These are phyloP conservation scores for Tetracladium marchalianum DNA, from an alignment of 495 filamentous ascomycete genomes.

Conservation along the genomic window DNA sequence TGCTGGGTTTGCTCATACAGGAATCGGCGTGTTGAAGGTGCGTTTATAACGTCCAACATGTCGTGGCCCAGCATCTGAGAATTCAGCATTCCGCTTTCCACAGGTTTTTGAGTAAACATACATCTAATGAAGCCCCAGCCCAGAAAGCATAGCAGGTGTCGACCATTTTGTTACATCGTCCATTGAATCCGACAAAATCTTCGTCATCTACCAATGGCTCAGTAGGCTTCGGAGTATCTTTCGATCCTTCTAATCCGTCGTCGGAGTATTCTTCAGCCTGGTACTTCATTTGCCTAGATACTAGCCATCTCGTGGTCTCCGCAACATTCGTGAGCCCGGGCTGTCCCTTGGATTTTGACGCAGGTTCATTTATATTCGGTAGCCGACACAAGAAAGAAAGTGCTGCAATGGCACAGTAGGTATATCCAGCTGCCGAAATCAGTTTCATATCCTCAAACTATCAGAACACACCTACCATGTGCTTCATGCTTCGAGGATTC, in stretches of 20 bases:
- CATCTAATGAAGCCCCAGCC: slow-evolving; percentile 61
- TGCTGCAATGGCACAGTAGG: slow-evolving; percentile 73
- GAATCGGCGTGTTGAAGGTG: slow-evolving; percentile 56
- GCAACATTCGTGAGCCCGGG: slow-evolving; percentile 24
- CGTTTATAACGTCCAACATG: slow-evolving; percentile 48
- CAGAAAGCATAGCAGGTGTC: slow-evolving; percentile 97
- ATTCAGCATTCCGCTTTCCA: background rate
- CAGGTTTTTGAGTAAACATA: slow-evolving; percentile 24
- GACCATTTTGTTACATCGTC: slow-evolving; percentile 74
- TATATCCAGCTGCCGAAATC: slow-evolving; percentile 59
- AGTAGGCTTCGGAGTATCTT: slow-evolving; percentile 29
- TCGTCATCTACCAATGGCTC: slow-evolving; percentile 12
- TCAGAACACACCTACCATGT: slow-evolving; percentile 54
- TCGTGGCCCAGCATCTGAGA: slow-evolving; percentile 49
- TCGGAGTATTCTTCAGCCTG: slow-evolving; percentile 26
- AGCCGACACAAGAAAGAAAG: slow-evolving; percentile 57
- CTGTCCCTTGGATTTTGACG: slow-evolving; percentile 18
- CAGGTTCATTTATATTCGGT: slow-evolving; percentile 25
- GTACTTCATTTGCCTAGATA: slow-evolving; percentile 53
- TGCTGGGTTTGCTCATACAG: slow-evolving; percentile 87
- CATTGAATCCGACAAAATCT: slow-evolving; percentile 63
- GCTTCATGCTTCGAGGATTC: slow-evolving; percentile 77
- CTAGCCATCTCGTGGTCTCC: slow-evolving; percentile 50
- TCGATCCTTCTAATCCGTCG: slow-evolving; percentile 37
- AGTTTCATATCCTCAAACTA: slow-evolving; percentile 7